Percentiles rank a stretch among this genome's conserved stretches.
These are phyloP conservation scores for Exserohilum turcica DNA, from an alignment of 2,329 filamentous ascomycete species.

Conservation along the genomic window DNA sequence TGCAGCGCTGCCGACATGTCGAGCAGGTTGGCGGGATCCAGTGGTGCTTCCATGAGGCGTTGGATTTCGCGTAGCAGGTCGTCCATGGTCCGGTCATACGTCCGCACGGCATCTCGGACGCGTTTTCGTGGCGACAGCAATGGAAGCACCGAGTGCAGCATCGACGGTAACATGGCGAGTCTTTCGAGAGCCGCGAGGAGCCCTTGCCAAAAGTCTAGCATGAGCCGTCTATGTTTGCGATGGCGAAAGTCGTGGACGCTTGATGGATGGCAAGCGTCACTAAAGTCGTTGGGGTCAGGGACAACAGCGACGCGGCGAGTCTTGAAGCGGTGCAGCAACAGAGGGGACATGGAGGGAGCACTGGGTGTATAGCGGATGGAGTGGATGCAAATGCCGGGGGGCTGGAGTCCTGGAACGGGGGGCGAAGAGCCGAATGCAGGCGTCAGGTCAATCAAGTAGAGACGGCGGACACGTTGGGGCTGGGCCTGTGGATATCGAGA, in stretches of 20 bases:
- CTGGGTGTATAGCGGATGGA: constrained; percentile 25
- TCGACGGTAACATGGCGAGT: constrained; percentile 49
- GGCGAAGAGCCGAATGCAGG: constrained; percentile 32
- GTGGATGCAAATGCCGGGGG: constrained; percentile 35
- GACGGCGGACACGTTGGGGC: constrained; percentile 20
- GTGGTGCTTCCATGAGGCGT: constrained; percentile 51
- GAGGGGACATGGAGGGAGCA: constrained; percentile 40
- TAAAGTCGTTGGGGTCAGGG: constrained; percentile 31
- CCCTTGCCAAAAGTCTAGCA: constrained; percentile 49
- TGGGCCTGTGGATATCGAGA: constrained; percentile 31
- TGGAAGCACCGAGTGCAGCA: constrained; percentile 47
- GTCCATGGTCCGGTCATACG: constrained; percentile 55
- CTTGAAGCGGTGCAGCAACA: constrained; percentile 44
- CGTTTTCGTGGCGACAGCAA: constrained; percentile 42
- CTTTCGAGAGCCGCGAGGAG: constrained; percentile 46
- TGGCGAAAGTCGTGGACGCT: constrained; percentile 18
- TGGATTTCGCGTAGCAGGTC: constrained; percentile 53
- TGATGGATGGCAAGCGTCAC: constrained; percentile 24
- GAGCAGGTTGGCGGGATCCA: constrained; percentile 49
- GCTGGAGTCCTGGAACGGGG: constrained; percentile 30
- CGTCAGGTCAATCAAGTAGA: constrained; percentile 30
- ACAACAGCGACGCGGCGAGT: constrained; percentile 41
- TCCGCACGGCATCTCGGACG: constrained; percentile 46
- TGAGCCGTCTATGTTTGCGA: constrained; percentile 43
- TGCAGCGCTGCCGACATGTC: constrained; percentile 53